These are phyloP conservation scores for Trypanosoma avium DNA, from an alignment of 208 protist species.

Conservation along the genomic window DNA sequence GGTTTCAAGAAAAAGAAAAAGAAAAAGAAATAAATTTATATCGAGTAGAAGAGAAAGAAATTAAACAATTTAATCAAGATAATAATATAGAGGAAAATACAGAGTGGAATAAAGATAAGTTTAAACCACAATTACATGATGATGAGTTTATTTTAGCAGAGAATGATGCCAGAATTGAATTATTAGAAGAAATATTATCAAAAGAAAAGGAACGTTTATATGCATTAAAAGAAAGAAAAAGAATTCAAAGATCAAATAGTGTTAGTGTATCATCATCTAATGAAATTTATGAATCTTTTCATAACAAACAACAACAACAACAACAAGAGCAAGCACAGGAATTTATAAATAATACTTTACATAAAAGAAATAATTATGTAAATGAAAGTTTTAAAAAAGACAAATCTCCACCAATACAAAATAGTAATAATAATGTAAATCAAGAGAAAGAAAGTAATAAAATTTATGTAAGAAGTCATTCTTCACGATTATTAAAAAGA, in stretches of 20 bases:
- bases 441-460: too few relatives aligned
- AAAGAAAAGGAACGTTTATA: slow-evolving; percentile 7
- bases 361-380: too few relatives aligned
- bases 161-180: slow-evolving; percentile 1
- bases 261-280: too few relatives aligned
- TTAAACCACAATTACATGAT: neutral
- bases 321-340: too few relatives aligned
- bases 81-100: neutral
- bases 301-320: neutral
- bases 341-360: too few relatives aligned
- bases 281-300: too few relatives aligned
- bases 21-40: neutral
- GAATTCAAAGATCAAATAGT: neutral
- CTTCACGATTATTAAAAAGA: neutral
- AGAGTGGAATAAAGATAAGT: too few relatives aligned
- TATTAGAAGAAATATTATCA: slow-evolving; percentile 4
- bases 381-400: too few relatives aligned
- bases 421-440: neutral
- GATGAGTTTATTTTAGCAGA: neutral
- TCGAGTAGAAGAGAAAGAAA: neutral
- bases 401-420: neutral
- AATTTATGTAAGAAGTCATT: neutral
- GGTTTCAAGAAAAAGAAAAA: neutral
- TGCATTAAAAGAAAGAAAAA: neutral
- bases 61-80: too few relatives aligned